Conservation (phyloP, 1,284 basidiomycete genomes). For the Tilletiopsis washingtonensis region DNA sequence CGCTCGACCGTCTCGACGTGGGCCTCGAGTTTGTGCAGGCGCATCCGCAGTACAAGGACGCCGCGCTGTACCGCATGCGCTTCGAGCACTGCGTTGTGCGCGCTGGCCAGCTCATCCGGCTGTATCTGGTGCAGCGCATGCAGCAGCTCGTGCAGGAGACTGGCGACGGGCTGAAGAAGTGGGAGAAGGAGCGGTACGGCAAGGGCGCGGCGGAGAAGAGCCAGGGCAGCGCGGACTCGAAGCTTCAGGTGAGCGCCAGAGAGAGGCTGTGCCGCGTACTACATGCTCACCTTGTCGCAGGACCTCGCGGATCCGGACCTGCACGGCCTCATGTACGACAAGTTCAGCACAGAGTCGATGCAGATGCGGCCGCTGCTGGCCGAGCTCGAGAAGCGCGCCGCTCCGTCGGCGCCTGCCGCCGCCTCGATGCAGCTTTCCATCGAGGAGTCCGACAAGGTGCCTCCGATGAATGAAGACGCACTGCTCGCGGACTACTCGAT, state of each 20-base stretch:
- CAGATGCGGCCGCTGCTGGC: slow-evolving; percentile 3
- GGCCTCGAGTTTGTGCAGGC: slow-evolving; percentile 27
- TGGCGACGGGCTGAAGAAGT: slow-evolving; percentile 12
- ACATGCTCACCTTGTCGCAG: neutral
- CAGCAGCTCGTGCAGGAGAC: slow-evolving; percentile 8
- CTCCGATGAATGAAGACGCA: neutral
- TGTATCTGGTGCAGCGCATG: slow-evolving; percentile 18
- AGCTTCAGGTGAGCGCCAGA: slow-evolving; percentile 6
- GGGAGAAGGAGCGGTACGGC: slow-evolving; percentile 3
- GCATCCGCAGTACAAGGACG: slow-evolving; percentile 29
- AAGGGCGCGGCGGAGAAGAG: slow-evolving; percentile 8
- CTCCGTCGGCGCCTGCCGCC: neutral
- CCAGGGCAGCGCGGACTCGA: neutral
- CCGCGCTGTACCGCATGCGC: slow-evolving; percentile 36
- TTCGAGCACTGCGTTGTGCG: slow-evolving; percentile 34
- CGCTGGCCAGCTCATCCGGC: slow-evolving; percentile 26
- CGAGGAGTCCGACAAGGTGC: slow-evolving; percentile 7
- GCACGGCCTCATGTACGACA: slow-evolving; percentile 3
- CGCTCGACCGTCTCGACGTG: slow-evolving; percentile 35
- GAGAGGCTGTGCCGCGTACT: neutral
- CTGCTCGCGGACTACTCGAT: slow-evolving; percentile 4
- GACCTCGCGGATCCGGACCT: slow-evolving; percentile 6
- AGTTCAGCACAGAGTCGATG: slow-evolving; percentile 1
- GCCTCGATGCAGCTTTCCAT: slow-evolving; percentile 1
- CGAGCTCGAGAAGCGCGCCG: slow-evolving; percentile 10